Percentiles rank a stretch among this genome's conserved stretches.
phyloP scores from a whole-genome alignment of 2,329 filamentous ascomycete genomes.

The Alternaria ethzedia region DNA sequence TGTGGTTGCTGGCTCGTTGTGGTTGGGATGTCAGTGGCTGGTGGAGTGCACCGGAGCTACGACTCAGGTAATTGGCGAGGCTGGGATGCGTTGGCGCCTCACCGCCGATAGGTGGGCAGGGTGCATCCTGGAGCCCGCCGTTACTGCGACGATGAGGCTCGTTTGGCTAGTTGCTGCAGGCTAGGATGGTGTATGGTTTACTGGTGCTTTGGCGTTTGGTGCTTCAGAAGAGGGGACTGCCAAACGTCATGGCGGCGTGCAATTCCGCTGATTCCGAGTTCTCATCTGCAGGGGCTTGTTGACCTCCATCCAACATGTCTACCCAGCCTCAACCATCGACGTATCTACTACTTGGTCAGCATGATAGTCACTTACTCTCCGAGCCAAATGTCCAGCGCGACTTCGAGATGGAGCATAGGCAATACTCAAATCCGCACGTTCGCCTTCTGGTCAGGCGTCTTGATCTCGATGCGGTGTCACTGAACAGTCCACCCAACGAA shows the following conservation, averaged over 20 bases:
- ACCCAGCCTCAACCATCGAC: background rate
- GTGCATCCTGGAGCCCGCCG: slow-evolving; percentile 14
- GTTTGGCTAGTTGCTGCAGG: background rate
- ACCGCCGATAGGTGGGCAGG: slow-evolving; percentile 24
- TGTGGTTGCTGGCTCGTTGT: slow-evolving; percentile 2
- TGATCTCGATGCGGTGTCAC: background rate
- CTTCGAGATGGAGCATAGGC: background rate
- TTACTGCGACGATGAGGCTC: background rate
- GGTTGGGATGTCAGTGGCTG: slow-evolving; percentile 34
- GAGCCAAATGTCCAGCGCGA: background rate
- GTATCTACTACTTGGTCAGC: background rate
- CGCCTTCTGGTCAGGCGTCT: background rate
- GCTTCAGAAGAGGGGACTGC: background rate
- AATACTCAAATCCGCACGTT: background rate
- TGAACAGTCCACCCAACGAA: background rate
- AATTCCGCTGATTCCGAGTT: slow-evolving; percentile 7
- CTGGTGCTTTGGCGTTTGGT: background rate
- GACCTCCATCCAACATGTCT: background rate
- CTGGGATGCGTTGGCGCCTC: slow-evolving; percentile 42
- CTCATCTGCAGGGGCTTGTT: background rate
- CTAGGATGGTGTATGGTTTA: background rate
- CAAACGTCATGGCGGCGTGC: slow-evolving; percentile 5
- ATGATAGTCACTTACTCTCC: background rate
- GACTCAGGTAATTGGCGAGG: slow-evolving; percentile 42
- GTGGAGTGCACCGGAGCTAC: slow-evolving; percentile 21